Percentiles rank a stretch among this genome's conserved stretches.
Conservation (phyloP, 2,329 filamentous ascomycete species). For the Trichoderma oligosporum region DNA sequence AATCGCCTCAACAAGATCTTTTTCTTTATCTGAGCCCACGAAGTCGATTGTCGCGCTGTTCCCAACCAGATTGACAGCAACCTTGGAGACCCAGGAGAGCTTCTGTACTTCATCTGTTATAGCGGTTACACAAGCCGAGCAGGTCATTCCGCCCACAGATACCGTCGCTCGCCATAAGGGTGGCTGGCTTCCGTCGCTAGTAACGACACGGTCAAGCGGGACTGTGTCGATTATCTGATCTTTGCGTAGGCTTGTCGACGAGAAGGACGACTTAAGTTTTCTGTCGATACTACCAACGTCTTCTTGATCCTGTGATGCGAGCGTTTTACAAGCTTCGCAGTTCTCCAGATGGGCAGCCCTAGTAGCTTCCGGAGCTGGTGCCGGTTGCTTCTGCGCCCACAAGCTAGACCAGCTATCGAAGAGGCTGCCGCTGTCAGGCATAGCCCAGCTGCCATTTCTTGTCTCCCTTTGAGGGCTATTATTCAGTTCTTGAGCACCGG, state of each 20-base stretch:
- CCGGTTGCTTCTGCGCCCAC: slow-evolving; percentile 29
- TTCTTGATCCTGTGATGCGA: slow-evolving; percentile 16
- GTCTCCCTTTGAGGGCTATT: slow-evolving; percentile 24
- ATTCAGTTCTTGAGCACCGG: slow-evolving; percentile 30
- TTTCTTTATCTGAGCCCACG: slow-evolving; percentile 31
- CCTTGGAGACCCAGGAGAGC: slow-evolving; percentile 52
- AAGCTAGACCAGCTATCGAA: slow-evolving; percentile 33
- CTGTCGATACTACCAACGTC: neutral
- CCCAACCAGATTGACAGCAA: slow-evolving; percentile 61
- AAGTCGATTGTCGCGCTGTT: slow-evolving; percentile 64
- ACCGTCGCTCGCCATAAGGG: slow-evolving; percentile 47
- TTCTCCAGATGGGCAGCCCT: slow-evolving; percentile 37
- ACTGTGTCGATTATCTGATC: neutral
- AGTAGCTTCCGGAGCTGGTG: slow-evolving; percentile 26
- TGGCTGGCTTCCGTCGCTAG: slow-evolving; percentile 16
- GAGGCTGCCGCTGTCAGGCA: slow-evolving; percentile 23
- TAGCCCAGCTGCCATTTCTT: slow-evolving; percentile 26
- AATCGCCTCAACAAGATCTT: slow-evolving; percentile 45
- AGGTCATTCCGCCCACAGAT: slow-evolving; percentile 72
- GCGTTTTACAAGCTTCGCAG: slow-evolving; percentile 36
- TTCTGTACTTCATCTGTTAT: slow-evolving; percentile 59
- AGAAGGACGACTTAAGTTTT: slow-evolving; percentile 7
- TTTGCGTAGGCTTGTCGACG: slow-evolving; percentile 4
- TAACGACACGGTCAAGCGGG: slow-evolving; percentile 19
- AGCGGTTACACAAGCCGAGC: slow-evolving; percentile 62